Conservation (phyloP, 306 rosid genomes). For the Styphnolobium japonicum region DNA sequence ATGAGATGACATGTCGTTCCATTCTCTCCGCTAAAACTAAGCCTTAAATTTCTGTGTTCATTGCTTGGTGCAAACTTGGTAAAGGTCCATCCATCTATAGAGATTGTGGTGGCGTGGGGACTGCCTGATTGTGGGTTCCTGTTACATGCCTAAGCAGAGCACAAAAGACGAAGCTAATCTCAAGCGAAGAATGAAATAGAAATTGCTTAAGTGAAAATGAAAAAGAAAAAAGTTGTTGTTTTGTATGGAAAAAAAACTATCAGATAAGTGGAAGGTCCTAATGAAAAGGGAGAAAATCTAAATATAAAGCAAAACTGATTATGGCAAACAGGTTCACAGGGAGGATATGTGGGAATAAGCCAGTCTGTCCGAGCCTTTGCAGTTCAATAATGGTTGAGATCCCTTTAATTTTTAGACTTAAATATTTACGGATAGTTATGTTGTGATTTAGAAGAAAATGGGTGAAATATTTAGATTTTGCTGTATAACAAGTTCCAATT, state of each 20-base stretch:
- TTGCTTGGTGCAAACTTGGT: constrained; percentile 19
- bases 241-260: constrained; percentile 2
- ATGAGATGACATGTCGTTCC: constrained; percentile 12
- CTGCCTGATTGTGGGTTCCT: constrained; percentile 27
- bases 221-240: neutral
- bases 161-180: constrained; percentile 8
- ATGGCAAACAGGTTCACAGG: neutral
- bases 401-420: neutral
- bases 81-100: constrained; percentile 13
- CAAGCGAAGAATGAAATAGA: constrained; percentile 14
- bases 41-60: constrained; percentile 34
- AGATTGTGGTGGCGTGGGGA: constrained; percentile 19
- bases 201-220: neutral
- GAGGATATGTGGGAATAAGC: constrained; percentile 26
- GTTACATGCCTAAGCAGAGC: constrained; percentile 28
- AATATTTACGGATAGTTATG: constrained; percentile 19
- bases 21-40: constrained; percentile 24
- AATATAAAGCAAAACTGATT: neutral
- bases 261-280: constrained; percentile 12
- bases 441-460: constrained; percentile 19
- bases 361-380: constrained; percentile 5
- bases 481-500: constrained; percentile 6
- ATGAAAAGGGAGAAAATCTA: constrained; percentile 15
- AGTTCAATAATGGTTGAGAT: constrained; percentile 8
- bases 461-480: neutral